Base-by-base conservation (phyloP, 345 rosid species). In the Eucalyptus guilfoylei region DNA sequence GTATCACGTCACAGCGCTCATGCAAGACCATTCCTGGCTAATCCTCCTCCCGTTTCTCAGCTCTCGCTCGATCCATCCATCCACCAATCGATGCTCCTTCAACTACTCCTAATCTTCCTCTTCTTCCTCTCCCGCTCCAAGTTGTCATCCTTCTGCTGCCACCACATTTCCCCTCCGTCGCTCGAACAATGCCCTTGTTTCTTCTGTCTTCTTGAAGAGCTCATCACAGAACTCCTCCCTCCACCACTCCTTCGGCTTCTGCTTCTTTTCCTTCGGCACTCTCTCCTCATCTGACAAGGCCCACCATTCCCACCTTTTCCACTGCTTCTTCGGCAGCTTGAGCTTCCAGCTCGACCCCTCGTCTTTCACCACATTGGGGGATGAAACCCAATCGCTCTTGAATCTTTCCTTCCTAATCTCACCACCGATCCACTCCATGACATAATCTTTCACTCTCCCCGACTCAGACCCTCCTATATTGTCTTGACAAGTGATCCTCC, bases 181-280 rank as follows among this genome's bases (percentile, higher is more conserved):
- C 28, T 21, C 0, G 0, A 19, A 37, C 28, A 19, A 76, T 90
- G 89, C 89, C 89, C 88, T 89, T 91, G 90, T 90, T 95, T 96
- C 86, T 95, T 95, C 90, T 62, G 92, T 96, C 91, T 95, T 96
- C 91, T 91, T 95, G 13, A 94, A 95, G 3, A 95, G 91, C 87
- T 96, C 99, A 87, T 96, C 98, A 19, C 97, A 92, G 34, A 96
- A 95, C 94, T 97, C 99, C 88, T 97, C 99, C 89, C 94, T 96
- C 99, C 99, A 97, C 99, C 99, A 97, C 87, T 97, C 97, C 91
- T 98, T 96, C 7, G 95, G 83, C 83, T 37, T 72, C 45, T 11
- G 83, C 28, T 11, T 52, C 58, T 76, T 37, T 37, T 37, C 45
- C 83, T 37, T 95, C 42, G 92, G 95, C 93, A 93, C 93, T 87